A percentile compares a stretch with the other conserved stretches of the same genome.
Evolutionary conservation across 768 basidiomycete species (phyloP).

Genomic region (Suillus subluteus): DNA sequence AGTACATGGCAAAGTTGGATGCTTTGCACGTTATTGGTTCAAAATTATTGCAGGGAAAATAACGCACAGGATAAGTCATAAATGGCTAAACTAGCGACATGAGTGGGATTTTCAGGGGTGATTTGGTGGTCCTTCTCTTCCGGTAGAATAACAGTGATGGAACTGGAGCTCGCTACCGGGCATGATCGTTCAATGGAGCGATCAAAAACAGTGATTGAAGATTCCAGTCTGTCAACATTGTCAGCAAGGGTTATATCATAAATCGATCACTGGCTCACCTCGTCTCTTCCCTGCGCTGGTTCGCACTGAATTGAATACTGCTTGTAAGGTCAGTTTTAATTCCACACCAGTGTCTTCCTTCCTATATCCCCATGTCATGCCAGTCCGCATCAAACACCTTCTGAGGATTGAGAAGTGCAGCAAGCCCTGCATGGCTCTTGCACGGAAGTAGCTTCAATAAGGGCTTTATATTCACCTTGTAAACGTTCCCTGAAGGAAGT

Average conservation of each 20-base stretch:
- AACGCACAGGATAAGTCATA: conserved; percentile 57
- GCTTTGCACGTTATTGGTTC: background rate
- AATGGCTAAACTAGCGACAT: conserved; percentile 39
- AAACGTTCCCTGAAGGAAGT: conserved; percentile 82
- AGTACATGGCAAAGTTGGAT: conserved; percentile 49
- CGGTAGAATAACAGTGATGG: conserved; percentile 54
- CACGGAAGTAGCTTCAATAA: conserved; percentile 95
- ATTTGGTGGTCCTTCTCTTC: conserved; percentile 45
- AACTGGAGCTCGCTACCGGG: conserved; percentile 68
- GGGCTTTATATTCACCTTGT: conserved; percentile 95
- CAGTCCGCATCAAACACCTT: conserved; percentile 87
- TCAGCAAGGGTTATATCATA: conserved; percentile 2
- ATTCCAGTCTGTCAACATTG: conserved; percentile 65
- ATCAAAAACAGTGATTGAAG: conserved; percentile 74
- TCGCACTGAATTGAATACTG: conserved; percentile 79
- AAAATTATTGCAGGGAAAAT: background rate
- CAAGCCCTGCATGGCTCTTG: conserved; percentile 85
- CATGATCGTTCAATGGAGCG: conserved; percentile 65
- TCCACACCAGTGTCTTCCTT: conserved; percentile 59
- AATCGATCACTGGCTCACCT: conserved; percentile 45
- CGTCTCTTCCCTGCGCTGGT: conserved; percentile 49
- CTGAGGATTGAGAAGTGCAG: conserved; percentile 82
- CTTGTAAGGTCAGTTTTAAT: conserved; percentile 70
- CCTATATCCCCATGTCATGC: conserved; percentile 82
- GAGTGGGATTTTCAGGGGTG: conserved; percentile 51